These are phyloP conservation scores for Saccharum officinarum DNA, from an alignment of 176 grass and related monocot genomes.

Conservation along the genomic window DNA sequence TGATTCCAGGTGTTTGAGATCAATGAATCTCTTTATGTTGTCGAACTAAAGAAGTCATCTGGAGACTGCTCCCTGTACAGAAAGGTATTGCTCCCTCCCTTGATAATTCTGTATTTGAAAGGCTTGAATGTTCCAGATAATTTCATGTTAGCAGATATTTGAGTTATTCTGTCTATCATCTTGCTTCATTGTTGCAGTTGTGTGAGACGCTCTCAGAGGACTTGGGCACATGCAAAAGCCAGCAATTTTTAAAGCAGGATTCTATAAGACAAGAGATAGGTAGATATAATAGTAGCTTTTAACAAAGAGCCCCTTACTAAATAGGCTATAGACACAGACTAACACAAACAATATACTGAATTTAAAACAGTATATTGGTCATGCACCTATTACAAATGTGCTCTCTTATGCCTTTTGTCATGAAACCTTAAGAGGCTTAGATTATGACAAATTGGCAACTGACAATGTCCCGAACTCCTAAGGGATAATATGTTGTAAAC, in stretches of 20 bases:
- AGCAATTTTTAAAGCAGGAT: slow-evolving; percentile 46
- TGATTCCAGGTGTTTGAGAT: slow-evolving; percentile 79
- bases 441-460: slow-evolving; percentile 2
- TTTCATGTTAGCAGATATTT: background rate
- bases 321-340: slow-evolving; percentile 34
- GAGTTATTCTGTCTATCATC: background rate
- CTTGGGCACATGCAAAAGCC: slow-evolving; percentile 54
- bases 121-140: background rate
- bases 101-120: slow-evolving; percentile 1
- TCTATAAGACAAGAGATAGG: slow-evolving; percentile 41
- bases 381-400: background rate
- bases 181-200: slow-evolving; percentile 54
- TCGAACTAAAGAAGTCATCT: slow-evolving; percentile 73
- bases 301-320: slow-evolving; percentile 18
- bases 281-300: slow-evolving; percentile 52
- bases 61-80: slow-evolving; percentile 74
- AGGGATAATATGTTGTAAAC: slow-evolving; percentile 26
- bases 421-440: slow-evolving; percentile 21
- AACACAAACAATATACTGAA: background rate
- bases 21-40: slow-evolving; percentile 72
- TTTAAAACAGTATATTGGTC: slow-evolving; percentile 27
- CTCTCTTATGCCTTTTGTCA: slow-evolving; percentile 15
- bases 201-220: slow-evolving; percentile 69
- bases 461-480: background rate
- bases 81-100: slow-evolving; percentile 50